Evolutionary conservation across 1,139 yeast species (phyloP).

Genomic region (Suhomyces atakaporum): DNA sequence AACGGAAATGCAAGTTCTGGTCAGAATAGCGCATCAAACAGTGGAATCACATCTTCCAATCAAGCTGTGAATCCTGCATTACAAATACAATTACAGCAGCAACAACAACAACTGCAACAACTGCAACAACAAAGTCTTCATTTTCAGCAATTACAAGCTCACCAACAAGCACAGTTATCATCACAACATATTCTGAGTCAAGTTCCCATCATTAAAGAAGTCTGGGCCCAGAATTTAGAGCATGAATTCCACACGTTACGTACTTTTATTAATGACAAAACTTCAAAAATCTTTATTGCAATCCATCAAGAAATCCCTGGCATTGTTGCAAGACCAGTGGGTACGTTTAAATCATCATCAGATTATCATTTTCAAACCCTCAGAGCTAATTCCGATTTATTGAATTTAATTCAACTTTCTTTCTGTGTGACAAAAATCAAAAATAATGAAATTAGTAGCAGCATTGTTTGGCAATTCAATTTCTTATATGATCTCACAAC

Average conservation of each 20-base stretch:
- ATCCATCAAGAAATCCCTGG: slow-evolving; percentile 95
- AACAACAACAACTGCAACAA: slow-evolving; percentile 18
- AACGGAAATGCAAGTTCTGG: slow-evolving; percentile 27
- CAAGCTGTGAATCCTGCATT: slow-evolving; percentile 32
- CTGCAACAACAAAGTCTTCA: slow-evolving; percentile 20
- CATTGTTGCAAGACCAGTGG: slow-evolving; percentile 93
- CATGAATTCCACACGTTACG: slow-evolving; percentile 78
- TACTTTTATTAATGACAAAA: slow-evolving; percentile 62
- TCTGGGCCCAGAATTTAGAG: slow-evolving; percentile 85
- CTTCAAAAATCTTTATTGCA: slow-evolving; percentile 61
- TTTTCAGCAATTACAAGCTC: slow-evolving; percentile 16
- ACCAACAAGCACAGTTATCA: slow-evolving; percentile 24
- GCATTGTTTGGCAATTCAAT: slow-evolving; percentile 94
- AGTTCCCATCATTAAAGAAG: slow-evolving; percentile 59
- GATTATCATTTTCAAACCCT: slow-evolving; percentile 96
- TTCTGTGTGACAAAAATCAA: slow-evolving; percentile 78
- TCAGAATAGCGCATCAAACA: slow-evolving; percentile 5
- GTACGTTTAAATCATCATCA: slow-evolving; percentile 85
- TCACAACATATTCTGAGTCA: slow-evolving; percentile 19
- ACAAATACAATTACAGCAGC: slow-evolving; percentile 35
- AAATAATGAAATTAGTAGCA: slow-evolving; percentile 67
- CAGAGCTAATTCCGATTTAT: slow-evolving; percentile 84
- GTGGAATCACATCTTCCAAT: slow-evolving; percentile 12
- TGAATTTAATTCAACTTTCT: slow-evolving; percentile 85
- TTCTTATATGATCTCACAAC: slow-evolving; percentile 72